A percentile compares a stretch with the other conserved stretches of the same genome.
phyloP scores from a whole-genome alignment of 108 stramenopile species.

The Fragilaria crotonensis region DNA sequence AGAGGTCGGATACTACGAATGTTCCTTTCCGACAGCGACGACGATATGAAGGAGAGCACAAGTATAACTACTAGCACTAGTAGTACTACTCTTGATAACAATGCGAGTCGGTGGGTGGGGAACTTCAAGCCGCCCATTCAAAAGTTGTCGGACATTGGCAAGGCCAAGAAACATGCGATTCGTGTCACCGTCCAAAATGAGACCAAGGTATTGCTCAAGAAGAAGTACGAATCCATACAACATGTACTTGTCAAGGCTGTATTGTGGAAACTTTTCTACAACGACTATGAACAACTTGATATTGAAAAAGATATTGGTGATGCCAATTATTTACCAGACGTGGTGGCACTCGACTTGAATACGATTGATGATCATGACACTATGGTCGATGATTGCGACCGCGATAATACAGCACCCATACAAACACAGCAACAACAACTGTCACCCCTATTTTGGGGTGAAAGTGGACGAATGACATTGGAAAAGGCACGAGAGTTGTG shows the following conservation, averaged over 20 bases:
- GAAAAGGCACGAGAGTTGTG: conserved; percentile 27
- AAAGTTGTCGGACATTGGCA: not conserved
- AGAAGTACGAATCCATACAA: conserved; percentile 23
- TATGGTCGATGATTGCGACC: not conserved
- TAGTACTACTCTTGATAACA: too few relatives aligned
- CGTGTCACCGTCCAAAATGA: not conserved
- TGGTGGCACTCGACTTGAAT: conserved; percentile 5
- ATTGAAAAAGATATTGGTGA: conserved; percentile 32
- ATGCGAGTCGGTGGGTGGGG: not conserved
- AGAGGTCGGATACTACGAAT: too few relatives aligned
- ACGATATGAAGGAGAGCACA: too few relatives aligned
- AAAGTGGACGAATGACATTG: conserved; percentile 24
- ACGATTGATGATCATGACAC: not conserved
- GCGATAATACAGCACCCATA: not conserved
- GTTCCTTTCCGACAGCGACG: too few relatives aligned
- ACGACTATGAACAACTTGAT: conserved; percentile 15
- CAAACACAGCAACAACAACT: not conserved
- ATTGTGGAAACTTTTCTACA: conserved; percentile 16
- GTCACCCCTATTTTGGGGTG: conserved; percentile 20
- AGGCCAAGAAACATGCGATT: not conserved
- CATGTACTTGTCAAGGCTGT: conserved; percentile 26
- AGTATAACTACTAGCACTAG: too few relatives aligned
- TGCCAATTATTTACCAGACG: conserved; percentile 26
- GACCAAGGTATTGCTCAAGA: conserved; percentile 14
- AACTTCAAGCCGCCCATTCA: not conserved